Evolutionary conservation across 106 monocot species (phyloP), one percentile per base, ranked within the genome.

Genomic region (Amphibolis antarctica): DNA sequence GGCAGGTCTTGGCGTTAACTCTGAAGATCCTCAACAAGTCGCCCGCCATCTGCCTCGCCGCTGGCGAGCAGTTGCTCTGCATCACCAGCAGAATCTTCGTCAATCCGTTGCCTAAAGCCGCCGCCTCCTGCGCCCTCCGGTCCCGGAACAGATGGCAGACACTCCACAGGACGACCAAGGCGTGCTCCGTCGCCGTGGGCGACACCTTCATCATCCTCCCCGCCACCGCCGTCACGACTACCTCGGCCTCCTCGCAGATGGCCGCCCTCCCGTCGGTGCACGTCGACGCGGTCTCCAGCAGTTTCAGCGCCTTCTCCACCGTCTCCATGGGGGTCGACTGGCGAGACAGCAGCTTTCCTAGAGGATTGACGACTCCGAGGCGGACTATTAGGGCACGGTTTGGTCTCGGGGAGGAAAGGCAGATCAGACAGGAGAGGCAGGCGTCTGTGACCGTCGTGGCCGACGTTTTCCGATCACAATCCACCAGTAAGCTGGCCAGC

Each of bases 51-150:
- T 83, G 69, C 75, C 82, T 79, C 44, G 69, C 72, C 76, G 76
- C 74, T 53, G 85, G 72, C 64, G 88, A 85, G 77, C 88, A 85
- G 26, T 76, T 65, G 69, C 88, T 81, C 79, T 93, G 88, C 88
- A 93, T 79, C 46, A 86, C 50, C 11, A 93, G 63, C 57, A 93
- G 62, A 4, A 93, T 63, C 74, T 77, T 88, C 45, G 85, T 93
- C 49, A 81, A 17, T 2, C 78, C 88, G n/a, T 80, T 82, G 36
- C 74, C 69, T 0, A 56, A 73, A 63, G 74, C 69, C 74, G 72
- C 80, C 0, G 76, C 80, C 66, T 83, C 85, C 55, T 74, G 74
- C 17, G 85, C 93, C 47, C 88, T 52, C 59, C 75, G 65, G 59
- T 93, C 93, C 36, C 66, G 44, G 63, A 77, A 87, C 53, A 73